Percentiles rank a stretch among this genome's conserved stretches.
phyloP scores from a whole-genome alignment of 2,329 filamentous ascomycete genomes.

The Fusarium illudens region DNA sequence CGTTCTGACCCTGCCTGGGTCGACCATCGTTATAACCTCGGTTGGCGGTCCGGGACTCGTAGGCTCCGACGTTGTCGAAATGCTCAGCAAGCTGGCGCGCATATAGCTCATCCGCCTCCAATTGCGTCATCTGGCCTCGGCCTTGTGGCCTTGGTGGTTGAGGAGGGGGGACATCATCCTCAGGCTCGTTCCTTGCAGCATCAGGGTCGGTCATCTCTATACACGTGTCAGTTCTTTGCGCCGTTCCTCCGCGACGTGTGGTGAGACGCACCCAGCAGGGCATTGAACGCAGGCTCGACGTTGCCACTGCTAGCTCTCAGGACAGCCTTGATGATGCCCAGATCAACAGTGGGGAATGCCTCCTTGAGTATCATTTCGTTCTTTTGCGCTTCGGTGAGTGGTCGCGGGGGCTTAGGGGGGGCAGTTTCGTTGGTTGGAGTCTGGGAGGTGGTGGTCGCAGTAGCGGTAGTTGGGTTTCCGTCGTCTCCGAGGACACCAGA shows the following conservation, averaged over 20 bases:
- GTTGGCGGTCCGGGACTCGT: constrained; percentile 65
- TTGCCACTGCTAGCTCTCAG: constrained; percentile 84
- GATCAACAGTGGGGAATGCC: constrained; percentile 88
- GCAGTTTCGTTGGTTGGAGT: constrained; percentile 53
- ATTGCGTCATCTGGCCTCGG: constrained; percentile 73
- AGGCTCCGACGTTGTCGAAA: constrained; percentile 72
- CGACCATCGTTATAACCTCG: constrained; percentile 41
- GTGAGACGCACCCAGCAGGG: constrained; percentile 73
- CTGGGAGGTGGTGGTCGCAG: constrained; percentile 39
- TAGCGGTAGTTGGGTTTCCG: constrained; percentile 37
- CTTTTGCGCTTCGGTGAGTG: constrained; percentile 81
- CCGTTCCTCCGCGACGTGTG: not conserved
- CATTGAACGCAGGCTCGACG: constrained; percentile 95
- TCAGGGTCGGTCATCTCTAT: constrained; percentile 82
- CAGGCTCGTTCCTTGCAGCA: constrained; percentile 63
- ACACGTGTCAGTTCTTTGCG: constrained; percentile 15
- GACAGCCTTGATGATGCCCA: constrained; percentile 84
- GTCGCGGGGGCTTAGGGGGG: constrained; percentile 86
- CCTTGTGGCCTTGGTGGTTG: constrained; percentile 81
- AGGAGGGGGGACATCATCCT: constrained; percentile 69
- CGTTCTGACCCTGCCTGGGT: constrained; percentile 50
- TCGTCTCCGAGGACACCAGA: constrained; percentile 60
- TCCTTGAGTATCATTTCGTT: constrained; percentile 90
- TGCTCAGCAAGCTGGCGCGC: constrained; percentile 93
- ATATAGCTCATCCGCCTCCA: constrained; percentile 91